These are phyloP conservation scores for Ceratocystis cubensis DNA, from an alignment of 2,329 filamentous ascomycete genomes.

Conservation along the genomic window DNA sequence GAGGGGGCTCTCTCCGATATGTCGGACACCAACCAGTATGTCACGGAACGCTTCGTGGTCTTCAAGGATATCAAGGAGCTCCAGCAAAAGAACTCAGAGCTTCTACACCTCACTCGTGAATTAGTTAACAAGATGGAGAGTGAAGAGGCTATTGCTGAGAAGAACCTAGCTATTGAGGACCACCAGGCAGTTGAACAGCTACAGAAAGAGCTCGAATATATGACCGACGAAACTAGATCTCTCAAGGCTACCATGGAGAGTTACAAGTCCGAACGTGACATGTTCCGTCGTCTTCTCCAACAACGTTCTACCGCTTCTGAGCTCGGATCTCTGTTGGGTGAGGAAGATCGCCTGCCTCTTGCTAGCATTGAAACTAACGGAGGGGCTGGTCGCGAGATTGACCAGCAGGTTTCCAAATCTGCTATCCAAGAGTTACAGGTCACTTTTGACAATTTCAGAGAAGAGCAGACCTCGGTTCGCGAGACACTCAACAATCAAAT, in stretches of 20 bases:
- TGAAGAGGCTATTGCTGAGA: conserved; percentile 62
- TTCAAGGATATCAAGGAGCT: conserved; percentile 79
- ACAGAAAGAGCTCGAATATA: conserved; percentile 56
- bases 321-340: conserved; percentile 56
- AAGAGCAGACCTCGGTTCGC: conserved; percentile 71
- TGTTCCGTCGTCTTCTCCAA: conserved; percentile 89
- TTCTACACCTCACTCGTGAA: conserved; percentile 70
- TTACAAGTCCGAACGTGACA: conserved; percentile 90
- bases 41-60: conserved; percentile 76
- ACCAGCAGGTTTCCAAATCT: conserved; percentile 48
- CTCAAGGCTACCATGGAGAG: conserved; percentile 77
- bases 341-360: conserved; percentile 49
- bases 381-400: conserved; percentile 46
- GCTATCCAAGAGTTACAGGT: conserved; percentile 76
- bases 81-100: conserved; percentile 75
- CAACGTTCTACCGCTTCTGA: conserved; percentile 52
- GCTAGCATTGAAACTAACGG: conserved; percentile 47
- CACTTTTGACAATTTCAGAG: conserved; percentile 80
- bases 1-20: conserved; percentile 60
- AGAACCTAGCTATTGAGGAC: conserved; percentile 49
- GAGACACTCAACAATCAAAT: conserved; percentile 74
- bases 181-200: conserved; percentile 62
- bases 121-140: conserved; percentile 84
- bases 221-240: conserved; percentile 74
- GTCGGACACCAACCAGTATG: conserved; percentile 76